Conservation (phyloP, 176 grass and related monocot genomes). For the Ensete ventricosum region DNA sequence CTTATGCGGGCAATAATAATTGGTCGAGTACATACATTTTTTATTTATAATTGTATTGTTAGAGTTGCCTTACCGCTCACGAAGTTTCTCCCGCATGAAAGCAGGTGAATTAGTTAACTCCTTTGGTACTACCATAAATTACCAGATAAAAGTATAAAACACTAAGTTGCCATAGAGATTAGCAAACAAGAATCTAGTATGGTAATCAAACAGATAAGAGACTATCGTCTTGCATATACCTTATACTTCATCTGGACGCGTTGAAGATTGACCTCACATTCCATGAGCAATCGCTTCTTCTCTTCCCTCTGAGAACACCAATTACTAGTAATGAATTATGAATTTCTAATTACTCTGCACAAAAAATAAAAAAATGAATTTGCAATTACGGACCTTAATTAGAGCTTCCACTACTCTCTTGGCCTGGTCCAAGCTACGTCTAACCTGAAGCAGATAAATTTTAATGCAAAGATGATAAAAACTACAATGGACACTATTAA, state of each 20-base stretch:
- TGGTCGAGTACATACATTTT: no score
- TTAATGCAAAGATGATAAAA: slow-evolving; percentile 23
- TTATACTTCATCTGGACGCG: slow-evolving; percentile 89
- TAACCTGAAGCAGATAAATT: slow-evolving; percentile 56
- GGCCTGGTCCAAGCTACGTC: slow-evolving; percentile 88
- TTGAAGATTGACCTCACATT: slow-evolving; percentile 80
- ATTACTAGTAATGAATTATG: background rate
- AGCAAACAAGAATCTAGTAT: no score
- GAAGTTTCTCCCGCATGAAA: no score
- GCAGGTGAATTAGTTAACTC: no score
- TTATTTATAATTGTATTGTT: no score
- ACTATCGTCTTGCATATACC: slow-evolving; percentile 28
- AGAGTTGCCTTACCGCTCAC: no score
- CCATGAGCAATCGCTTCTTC: slow-evolving; percentile 69
- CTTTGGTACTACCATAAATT: no score
- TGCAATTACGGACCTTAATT: slow-evolving; percentile 55
- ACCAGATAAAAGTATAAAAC: no score
- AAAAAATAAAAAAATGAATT: background rate
- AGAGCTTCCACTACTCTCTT: slow-evolving; percentile 70
- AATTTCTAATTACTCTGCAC: background rate
- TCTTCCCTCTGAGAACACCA: slow-evolving; percentile 65
- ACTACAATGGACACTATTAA: background rate
- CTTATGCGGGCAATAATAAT: no score
- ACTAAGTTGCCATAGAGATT: no score
- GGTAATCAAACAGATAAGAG: background rate